Conservation (phyloP, 495 filamentous ascomycete species). For the Mytilinidion resinicola region DNA sequence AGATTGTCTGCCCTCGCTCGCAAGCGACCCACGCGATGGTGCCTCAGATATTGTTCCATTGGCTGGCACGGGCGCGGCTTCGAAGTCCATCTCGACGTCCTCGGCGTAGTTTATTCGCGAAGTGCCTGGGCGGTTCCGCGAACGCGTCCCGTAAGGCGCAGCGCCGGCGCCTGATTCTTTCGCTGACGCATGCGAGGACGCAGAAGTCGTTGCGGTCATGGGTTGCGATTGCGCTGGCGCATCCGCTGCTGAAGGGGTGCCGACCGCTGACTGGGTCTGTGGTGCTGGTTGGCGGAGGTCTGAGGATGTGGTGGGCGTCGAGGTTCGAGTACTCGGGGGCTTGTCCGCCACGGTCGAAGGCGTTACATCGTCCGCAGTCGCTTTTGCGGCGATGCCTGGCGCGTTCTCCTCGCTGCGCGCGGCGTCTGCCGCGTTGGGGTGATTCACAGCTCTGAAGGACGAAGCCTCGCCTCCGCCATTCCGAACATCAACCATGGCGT, state of each 20-base stretch:
- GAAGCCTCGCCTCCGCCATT: conserved; percentile 27
- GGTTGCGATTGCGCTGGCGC: conserved; percentile 36
- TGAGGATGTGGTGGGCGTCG: conserved; percentile 21
- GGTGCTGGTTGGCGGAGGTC: conserved; percentile 19
- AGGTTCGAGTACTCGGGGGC: conserved; percentile 19
- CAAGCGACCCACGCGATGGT: conserved; percentile 21
- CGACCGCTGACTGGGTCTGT: conserved; percentile 7
- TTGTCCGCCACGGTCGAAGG: conserved; percentile 21
- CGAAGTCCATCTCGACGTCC: conserved; percentile 87
- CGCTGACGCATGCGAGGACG: conserved; percentile 33
- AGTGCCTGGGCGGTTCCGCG: conserved; percentile 75
- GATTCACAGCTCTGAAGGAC: conserved; percentile 24
- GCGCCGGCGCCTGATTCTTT: conserved; percentile 24
- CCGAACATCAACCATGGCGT: conserved; percentile 28
- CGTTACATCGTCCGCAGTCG: conserved; percentile 14
- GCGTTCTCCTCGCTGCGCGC: conserved; percentile 17
- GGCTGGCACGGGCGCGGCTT: conserved; percentile 35
- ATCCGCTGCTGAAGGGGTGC: conserved; percentile 11
- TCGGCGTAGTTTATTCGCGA: conserved; percentile 93
- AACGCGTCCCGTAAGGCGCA: conserved; percentile 88
- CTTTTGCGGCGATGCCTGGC: conserved; percentile 10
- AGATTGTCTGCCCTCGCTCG: conserved; percentile 18
- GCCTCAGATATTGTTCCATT: conserved; percentile 24
- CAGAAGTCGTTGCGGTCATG: conserved; percentile 46
- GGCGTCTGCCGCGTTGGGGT: conserved; percentile 10